Evolutionary conservation across 441 rosid species (phyloP).

Genomic region (Macaranga tanarius): DNA sequence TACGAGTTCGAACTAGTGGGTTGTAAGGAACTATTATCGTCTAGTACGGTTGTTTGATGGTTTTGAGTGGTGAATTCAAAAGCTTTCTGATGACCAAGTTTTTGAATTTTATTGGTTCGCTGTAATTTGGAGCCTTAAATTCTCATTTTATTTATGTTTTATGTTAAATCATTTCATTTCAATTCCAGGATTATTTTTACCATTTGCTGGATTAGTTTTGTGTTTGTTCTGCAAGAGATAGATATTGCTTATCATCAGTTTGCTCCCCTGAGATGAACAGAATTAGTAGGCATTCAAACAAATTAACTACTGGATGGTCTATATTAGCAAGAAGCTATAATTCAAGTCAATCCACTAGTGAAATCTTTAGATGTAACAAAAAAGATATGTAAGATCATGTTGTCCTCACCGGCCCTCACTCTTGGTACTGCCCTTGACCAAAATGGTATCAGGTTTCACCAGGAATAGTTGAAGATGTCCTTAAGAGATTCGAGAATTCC

Average conservation of each 20-base stretch:
- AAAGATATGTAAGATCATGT: constrained; percentile 59
- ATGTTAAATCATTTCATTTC: neutral
- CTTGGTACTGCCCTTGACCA: constrained; percentile 73
- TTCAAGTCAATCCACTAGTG: constrained; percentile 8
- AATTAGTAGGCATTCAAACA: constrained; percentile 10
- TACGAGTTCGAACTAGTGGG: constrained; percentile 55
- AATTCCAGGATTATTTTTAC: neutral
- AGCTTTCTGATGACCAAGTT: constrained; percentile 79
- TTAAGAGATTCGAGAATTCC: constrained; percentile 66
- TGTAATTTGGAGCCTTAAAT: neutral
- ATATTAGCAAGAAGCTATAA: constrained; percentile 8
- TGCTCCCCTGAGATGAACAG: constrained; percentile 3
- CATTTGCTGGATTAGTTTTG: neutral
- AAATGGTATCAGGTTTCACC: constrained; percentile 58
- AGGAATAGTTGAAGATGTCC: constrained; percentile 64
- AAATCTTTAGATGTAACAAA: constrained; percentile 32
- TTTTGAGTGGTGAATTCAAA: constrained; percentile 51
- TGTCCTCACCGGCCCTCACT: constrained; percentile 52
- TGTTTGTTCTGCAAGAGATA: neutral
- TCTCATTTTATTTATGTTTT: neutral
- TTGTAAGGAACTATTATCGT: constrained; percentile 78
- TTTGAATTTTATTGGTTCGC: neutral
- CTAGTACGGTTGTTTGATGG: constrained; percentile 68
- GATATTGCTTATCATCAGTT: neutral
- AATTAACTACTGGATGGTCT: constrained; percentile 4